These are phyloP conservation scores for Candida sphagnicola DNA, from an alignment of 805 yeast species.

Conservation along the genomic window DNA sequence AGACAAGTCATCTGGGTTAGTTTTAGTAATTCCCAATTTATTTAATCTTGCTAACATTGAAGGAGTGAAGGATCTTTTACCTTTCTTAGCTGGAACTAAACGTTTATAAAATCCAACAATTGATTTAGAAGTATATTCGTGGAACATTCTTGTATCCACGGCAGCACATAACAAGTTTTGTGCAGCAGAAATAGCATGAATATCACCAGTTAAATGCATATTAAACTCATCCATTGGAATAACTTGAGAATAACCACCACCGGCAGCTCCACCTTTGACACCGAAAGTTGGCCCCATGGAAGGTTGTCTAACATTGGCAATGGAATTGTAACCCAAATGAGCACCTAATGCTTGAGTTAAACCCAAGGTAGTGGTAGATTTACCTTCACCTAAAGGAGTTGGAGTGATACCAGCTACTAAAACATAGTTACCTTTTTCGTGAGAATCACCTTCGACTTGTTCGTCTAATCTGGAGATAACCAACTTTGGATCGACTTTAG, in stretches of 20 bases:
- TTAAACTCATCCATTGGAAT: slow-evolving; percentile 88
- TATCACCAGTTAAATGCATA: slow-evolving; percentile 83
- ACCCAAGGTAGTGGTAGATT: slow-evolving; percentile 81
- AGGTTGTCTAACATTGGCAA: slow-evolving; percentile 84
- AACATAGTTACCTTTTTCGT: slow-evolving; percentile 61
- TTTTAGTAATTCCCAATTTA: slow-evolving; percentile 65
- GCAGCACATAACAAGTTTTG: slow-evolving; percentile 82
- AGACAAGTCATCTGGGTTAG: slow-evolving; percentile 69
- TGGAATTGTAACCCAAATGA: slow-evolving; percentile 61
- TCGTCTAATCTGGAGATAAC: slow-evolving; percentile 55
- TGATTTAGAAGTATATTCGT: slow-evolving; percentile 64
- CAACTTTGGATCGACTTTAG: slow-evolving; percentile 64
- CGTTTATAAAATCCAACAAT: slow-evolving; percentile 71
- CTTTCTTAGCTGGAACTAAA: slow-evolving; percentile 72
- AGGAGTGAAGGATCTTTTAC: slow-evolving; percentile 60
- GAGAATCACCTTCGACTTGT: slow-evolving; percentile 22
- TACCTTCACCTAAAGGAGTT: slow-evolving; percentile 84
- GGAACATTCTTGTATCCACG: slow-evolving; percentile 82
- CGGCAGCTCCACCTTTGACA: slow-evolving; percentile 88
- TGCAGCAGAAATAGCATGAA: slow-evolving; percentile 81
- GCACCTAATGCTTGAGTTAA: slow-evolving; percentile 79
- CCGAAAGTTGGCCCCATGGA: slow-evolving; percentile 90
- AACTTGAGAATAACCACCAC: slow-evolving; percentile 85
- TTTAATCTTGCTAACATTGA: slow-evolving; percentile 65
- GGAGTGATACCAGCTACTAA: slow-evolving; percentile 84